These are phyloP conservation scores for Macrolepiota fuliginosa DNA, from an alignment of 768 basidiomycete species.

Conservation along the genomic window DNA sequence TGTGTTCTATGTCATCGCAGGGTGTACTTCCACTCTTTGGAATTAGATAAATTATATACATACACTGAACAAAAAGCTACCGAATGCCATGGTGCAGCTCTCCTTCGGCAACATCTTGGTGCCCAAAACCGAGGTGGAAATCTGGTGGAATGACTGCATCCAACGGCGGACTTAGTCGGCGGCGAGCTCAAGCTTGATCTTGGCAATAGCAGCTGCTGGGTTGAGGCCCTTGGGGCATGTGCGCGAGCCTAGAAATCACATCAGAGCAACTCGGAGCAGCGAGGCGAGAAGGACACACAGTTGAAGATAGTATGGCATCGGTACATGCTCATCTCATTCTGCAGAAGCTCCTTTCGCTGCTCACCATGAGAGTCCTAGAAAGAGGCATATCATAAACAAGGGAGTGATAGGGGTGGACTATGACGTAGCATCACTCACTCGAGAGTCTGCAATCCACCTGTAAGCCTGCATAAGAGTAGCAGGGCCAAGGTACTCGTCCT, in stretches of 20 bases:
- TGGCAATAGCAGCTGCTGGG: slow-evolving; percentile 87
- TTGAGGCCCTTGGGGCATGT: slow-evolving; percentile 99
- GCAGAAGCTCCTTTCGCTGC: slow-evolving; percentile 85
- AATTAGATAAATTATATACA: not conserved
- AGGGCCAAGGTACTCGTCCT: slow-evolving; percentile 96
- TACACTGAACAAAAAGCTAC: not conserved
- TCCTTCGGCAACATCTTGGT: not conserved
- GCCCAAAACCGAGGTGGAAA: not conserved
- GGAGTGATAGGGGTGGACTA: not conserved
- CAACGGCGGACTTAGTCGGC: slow-evolving; percentile 45
- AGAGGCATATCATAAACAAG: not conserved
- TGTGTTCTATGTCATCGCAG: slow-evolving; percentile 82
- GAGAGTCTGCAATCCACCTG: slow-evolving; percentile 96
- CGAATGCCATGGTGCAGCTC: not conserved
- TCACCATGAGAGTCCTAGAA: slow-evolving; percentile 70
- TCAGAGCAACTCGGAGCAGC: not conserved
- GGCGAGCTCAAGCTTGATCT: slow-evolving; percentile 90
- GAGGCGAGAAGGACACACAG: slow-evolving; percentile 46
- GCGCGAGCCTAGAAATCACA: slow-evolving; percentile 57
- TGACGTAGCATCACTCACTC: slow-evolving; percentile 46
- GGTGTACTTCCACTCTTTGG: slow-evolving; percentile 77
- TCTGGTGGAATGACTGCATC: not conserved
- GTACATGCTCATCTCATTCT: slow-evolving; percentile 96
- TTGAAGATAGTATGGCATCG: slow-evolving; percentile 99
- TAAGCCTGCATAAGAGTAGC: slow-evolving; percentile 97